Conservation (phyloP, 305 asterid genomes). For the Fraxinus latifolia region DNA sequence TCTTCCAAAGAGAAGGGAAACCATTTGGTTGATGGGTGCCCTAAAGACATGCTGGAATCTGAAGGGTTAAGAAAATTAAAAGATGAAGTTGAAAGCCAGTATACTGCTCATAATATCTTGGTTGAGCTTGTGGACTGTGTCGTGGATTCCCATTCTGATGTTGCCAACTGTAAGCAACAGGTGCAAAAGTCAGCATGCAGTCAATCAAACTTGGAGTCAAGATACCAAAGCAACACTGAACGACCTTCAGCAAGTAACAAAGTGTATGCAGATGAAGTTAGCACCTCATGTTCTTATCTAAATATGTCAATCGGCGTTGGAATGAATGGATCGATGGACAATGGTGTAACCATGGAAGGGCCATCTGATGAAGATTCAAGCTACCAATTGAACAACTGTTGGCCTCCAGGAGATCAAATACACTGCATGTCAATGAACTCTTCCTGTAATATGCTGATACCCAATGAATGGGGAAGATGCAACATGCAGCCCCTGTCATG, state of each 20-base stretch:
- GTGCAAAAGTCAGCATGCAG: slow-evolving; percentile 35
- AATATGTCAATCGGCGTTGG: slow-evolving; percentile 47
- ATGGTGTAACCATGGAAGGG: slow-evolving; percentile 67
- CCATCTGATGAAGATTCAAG: slow-evolving; percentile 88
- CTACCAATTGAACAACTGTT: slow-evolving; percentile 67
- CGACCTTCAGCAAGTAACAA: slow-evolving; percentile 46
- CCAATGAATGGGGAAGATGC: slow-evolving; percentile 84
- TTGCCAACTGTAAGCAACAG: slow-evolving; percentile 34
- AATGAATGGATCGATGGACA: slow-evolving; percentile 45
- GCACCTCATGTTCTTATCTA: slow-evolving; percentile 56
- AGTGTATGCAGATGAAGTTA: slow-evolving; percentile 40
- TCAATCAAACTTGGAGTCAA: slow-evolving; percentile 48
- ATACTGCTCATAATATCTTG: slow-evolving; percentile 57
- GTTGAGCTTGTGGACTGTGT: slow-evolving; percentile 63
- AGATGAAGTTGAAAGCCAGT: slow-evolving; percentile 50
- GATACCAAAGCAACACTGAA: slow-evolving; percentile 41
- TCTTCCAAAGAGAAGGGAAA: slow-evolving; percentile 44
- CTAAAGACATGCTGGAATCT: slow-evolving; percentile 42
- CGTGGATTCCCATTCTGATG: slow-evolving; percentile 58
- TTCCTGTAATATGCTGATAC: slow-evolving; percentile 52
- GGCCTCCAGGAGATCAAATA: slow-evolving; percentile 75
- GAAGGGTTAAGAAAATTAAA: slow-evolving; percentile 42
- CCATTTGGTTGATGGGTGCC: slow-evolving; percentile 38
- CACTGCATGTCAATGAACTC: slow-evolving; percentile 56
- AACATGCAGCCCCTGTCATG: slow-evolving; percentile 72